Evolutionary conservation across 78 protist genomes (phyloP), one percentile per base, ranked within the genome.

Genomic region (Chrysochromulina parva): DNA sequence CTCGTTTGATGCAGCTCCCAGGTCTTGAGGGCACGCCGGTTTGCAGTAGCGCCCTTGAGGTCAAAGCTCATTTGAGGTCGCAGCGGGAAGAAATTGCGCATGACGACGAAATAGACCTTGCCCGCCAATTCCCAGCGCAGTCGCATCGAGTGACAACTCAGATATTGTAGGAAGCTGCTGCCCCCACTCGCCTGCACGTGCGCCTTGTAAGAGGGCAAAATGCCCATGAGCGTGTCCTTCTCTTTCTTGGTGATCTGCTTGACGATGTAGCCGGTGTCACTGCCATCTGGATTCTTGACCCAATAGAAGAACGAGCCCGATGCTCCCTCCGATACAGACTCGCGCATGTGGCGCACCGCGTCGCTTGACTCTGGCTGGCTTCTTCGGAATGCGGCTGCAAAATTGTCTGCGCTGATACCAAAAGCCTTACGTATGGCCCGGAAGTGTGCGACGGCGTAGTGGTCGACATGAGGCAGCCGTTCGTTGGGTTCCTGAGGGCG

Each of bases 1-100:
- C 48, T 48, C 14, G 57, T 48, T 19, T 74, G 82, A 24, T 74
- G 82, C 22, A 74, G 82, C 53, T 74, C 38, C 57, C 57, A 78
- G 16, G 86, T 3, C 22, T 53, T 53, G 26, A 78, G 60, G 1
- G 86, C 86, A 38, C 86, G 60, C 22, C 86, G 86, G 60, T 78
- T 78, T 10, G 86, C 86, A 1, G 86, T 78, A 3, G 86, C 86
- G 62, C 86, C 86, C 16, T 78, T 78, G 22, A 78, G 62, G 62
- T 78, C 86, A 7, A 78, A 78, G 62, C 19, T 53, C 62, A 78
- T 58, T 14, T 38, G 6, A 38, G 86, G 48, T 1, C n/a, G 22
- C 17, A 20, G 19, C 11, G 86, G 86, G 24, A 53, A 2, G 20
- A 53, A 53, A 62, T 78, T 78, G 62, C 86, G 86, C 86, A 78